These are phyloP conservation scores for Linum tenue DNA, from an alignment of 345 rosid species.

Conservation along the genomic window DNA sequence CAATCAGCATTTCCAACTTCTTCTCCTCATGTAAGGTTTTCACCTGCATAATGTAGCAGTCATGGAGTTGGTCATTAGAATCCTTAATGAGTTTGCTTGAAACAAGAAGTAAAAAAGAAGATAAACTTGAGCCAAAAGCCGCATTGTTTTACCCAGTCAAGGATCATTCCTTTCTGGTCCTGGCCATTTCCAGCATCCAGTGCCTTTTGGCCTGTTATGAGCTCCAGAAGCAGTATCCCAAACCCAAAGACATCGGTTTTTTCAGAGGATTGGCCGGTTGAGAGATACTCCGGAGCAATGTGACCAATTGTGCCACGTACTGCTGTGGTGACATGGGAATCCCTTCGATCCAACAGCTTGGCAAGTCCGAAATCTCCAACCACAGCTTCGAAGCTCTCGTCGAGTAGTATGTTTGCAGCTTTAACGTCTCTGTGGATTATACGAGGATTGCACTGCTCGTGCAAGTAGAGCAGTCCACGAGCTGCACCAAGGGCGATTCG, in stretches of 20 bases:
- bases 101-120: too few relatives aligned
- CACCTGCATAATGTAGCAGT: conserved; percentile 37
- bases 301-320: conserved; percentile 95
- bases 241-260: conserved; percentile 94
- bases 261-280: conserved; percentile 94
- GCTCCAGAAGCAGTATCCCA: conserved; percentile 87
- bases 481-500: conserved; percentile 67
- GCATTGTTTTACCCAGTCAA: conserved; percentile 48
- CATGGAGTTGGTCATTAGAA: too few relatives aligned
- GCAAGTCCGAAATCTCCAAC: conserved; percentile 97
- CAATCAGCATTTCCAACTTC: conserved; percentile 58
- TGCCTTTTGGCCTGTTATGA: conserved; percentile 85
- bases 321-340: conserved; percentile 89
- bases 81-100: too few relatives aligned
- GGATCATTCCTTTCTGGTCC: conserved; percentile 81
- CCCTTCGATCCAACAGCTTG: conserved; percentile 69
- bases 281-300: conserved; percentile 93
- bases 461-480: conserved; percentile 88
- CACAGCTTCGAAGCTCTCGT: conserved; percentile 84
- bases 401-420: conserved; percentile 90
- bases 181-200: conserved; percentile 80
- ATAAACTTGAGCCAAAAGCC: too few relatives aligned
- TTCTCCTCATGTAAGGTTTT: conserved; percentile 65
- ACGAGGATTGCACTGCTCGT: conserved; percentile 92
- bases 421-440: conserved; percentile 93